Evolutionary conservation across 2,329 filamentous ascomycete species (phyloP), one percentile per base, ranked within the genome.

Genomic region (Colletotrichum brevisporum): DNA sequence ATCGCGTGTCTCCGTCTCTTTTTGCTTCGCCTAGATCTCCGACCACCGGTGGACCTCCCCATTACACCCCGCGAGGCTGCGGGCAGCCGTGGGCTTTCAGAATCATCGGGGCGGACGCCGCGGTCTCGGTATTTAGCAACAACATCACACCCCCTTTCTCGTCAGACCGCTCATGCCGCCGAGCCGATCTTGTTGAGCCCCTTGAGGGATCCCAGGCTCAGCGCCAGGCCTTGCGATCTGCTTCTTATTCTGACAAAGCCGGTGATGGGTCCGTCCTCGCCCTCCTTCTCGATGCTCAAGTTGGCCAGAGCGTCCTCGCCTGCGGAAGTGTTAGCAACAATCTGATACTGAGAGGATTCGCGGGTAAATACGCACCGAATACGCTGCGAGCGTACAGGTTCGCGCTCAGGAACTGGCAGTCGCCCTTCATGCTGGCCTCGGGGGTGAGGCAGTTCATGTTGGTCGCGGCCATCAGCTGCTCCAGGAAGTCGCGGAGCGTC

Each of bases 401-500:
- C 21, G 96, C 96, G 78, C 95, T 98, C 80, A 99, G 82, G 86
- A 99, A 99, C 78, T 98, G 95, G 79, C 96, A 99, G 77, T 99
- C 96, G 60, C 96, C 96, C 86, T 97, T 95, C 80, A 99, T 88
- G 69, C 94, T 97, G 26, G 95, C 96, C 78, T 98, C 96, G 3
- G 96, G 96, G 6, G 96, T 99, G 76, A 99, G 84, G 81, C 96
- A 99, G 80, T 91, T 96, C 96, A 99, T 99, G 82, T 99, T 98
- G 62, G 96, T 99, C 80, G 93, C 95, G 71, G 94, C 94, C 96
- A 98, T 98, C 70, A 99, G 85, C 79, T 97, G 92, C 74, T 94
- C 92, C 72, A 99, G 84, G 89, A 99, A 99, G 21, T 97, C 94
- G 57, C 95, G 90, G 70, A 99, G 86, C 31, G 90, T 92, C 85